Evolutionary conservation across 345 rosid species (phyloP).

Genomic region (Geranium brycei): DNA sequence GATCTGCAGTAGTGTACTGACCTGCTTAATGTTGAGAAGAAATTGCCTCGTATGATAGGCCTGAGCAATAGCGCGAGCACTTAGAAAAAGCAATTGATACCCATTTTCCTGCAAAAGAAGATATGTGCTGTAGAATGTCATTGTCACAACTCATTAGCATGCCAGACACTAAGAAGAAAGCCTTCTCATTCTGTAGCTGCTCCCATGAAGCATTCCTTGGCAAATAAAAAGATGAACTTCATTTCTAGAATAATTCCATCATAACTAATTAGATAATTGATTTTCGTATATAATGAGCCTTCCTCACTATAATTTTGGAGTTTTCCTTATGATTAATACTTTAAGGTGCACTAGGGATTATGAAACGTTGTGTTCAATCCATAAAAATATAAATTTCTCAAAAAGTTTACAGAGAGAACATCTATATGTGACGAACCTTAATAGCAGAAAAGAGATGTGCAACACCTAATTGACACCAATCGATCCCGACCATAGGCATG

Average conservation of each 20-base stretch:
- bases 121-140: background rate
- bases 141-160: background rate
- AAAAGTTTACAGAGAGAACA: slow-evolving; percentile 1
- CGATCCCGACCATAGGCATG: slow-evolving; percentile 92
- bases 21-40: slow-evolving; percentile 84
- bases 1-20: slow-evolving; percentile 6
- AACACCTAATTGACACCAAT: slow-evolving; percentile 95
- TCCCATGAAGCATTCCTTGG: background rate
- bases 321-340: background rate
- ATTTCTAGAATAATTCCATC: background rate
- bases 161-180: background rate
- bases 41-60: slow-evolving; percentile 80
- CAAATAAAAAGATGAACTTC: background rate
- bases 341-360: background rate
- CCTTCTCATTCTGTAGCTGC: background rate
- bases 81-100: slow-evolving; percentile 79
- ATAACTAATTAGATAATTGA: background rate
- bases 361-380: background rate
- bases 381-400: background rate
- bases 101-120: slow-evolving; percentile 69
- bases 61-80: slow-evolving; percentile 95
- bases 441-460: slow-evolving; percentile 82
- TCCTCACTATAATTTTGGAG: background rate
- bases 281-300: background rate
- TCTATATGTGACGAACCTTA: slow-evolving; percentile 40